Evolutionary conservation across 1,139 yeast genomes (phyloP).

Genomic region (Pichia sp.): DNA sequence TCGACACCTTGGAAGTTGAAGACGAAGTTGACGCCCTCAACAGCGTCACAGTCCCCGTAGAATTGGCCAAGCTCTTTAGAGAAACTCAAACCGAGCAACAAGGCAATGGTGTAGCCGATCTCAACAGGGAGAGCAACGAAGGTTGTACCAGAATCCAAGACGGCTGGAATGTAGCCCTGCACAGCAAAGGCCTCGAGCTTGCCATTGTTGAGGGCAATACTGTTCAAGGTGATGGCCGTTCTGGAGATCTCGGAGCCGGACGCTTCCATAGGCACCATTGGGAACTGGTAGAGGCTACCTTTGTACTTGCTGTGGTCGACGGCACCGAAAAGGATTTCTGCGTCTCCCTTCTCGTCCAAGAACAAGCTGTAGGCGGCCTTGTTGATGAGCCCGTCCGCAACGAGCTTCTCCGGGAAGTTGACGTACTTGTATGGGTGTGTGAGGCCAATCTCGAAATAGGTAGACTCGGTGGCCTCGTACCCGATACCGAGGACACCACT

Average conservation of each 20-base stretch:
- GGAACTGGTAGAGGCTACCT: constrained; percentile 38
- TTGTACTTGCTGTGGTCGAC: constrained; percentile 38
- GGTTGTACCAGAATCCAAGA: constrained; percentile 63
- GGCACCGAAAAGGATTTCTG: constrained; percentile 52
- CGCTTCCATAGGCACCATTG: constrained; percentile 38
- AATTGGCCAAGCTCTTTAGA: constrained; percentile 32
- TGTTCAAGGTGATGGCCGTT: constrained; percentile 38
- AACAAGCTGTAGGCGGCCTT: constrained; percentile 50
- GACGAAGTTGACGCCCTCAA: constrained; percentile 33
- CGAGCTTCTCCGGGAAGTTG: constrained; percentile 53
- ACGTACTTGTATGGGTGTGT: constrained; percentile 33
- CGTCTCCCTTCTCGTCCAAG: constrained; percentile 35
- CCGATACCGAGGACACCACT: constrained; percentile 58
- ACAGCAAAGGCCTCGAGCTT: constrained; percentile 34
- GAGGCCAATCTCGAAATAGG: constrained; percentile 20
- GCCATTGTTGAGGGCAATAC: constrained; percentile 9
- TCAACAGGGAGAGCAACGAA: constrained; percentile 44
- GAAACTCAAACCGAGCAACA: constrained; percentile 35
- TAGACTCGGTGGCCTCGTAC: constrained; percentile 44
- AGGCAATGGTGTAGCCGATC: constrained; percentile 39
- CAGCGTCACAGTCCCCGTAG: constrained; percentile 32
- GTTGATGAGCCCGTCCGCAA: constrained; percentile 44
- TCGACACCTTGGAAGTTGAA: constrained; percentile 48
- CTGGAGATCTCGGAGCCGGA: constrained; percentile 34
- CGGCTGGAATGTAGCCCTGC: constrained; percentile 36